Conservation (phyloP, 306 rosid species). For the Pyrus bretschneideri region DNA sequence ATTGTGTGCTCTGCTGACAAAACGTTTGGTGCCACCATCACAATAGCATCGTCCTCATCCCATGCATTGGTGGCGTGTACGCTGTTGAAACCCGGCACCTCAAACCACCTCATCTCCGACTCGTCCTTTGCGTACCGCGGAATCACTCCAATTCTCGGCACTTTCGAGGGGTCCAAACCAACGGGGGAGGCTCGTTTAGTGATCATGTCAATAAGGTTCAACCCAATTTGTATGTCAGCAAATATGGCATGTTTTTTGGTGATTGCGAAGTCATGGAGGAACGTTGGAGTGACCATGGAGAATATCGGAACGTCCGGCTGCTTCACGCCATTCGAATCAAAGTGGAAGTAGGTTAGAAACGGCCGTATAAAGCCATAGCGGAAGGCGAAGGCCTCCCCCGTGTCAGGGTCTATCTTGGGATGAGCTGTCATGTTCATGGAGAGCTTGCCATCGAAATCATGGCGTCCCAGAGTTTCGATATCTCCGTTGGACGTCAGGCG, state of each 20-base stretch:
- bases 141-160: slow-evolving; percentile 53
- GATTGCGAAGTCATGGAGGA: slow-evolving; percentile 82
- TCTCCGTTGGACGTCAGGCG: slow-evolving; percentile 38
- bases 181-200: slow-evolving; percentile 57
- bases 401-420: slow-evolving; percentile 59
- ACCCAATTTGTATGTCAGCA: slow-evolving; percentile 64
- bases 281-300: slow-evolving; percentile 60
- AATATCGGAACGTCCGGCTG: slow-evolving; percentile 62
- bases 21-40: slow-evolving; percentile 65
- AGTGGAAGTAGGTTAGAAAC: slow-evolving; percentile 62
- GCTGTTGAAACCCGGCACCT: slow-evolving; percentile 71
- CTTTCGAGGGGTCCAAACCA: slow-evolving; percentile 48
- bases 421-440: slow-evolving; percentile 77
- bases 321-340: slow-evolving; percentile 44
- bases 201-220: slow-evolving; percentile 60
- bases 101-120: slow-evolving; percentile 66
- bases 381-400: slow-evolving; percentile 73
- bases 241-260: slow-evolving; percentile 65
- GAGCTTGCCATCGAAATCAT: slow-evolving; percentile 65
- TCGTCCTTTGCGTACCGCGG: slow-evolving; percentile 65
- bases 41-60: slow-evolving; percentile 65
- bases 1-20: slow-evolving; percentile 68
- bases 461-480: slow-evolving; percentile 50
- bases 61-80: slow-evolving; percentile 81
- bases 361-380: slow-evolving; percentile 76